Conservation (phyloP, 495 filamentous ascomycete genomes). For the Penicillium nucicola region DNA sequence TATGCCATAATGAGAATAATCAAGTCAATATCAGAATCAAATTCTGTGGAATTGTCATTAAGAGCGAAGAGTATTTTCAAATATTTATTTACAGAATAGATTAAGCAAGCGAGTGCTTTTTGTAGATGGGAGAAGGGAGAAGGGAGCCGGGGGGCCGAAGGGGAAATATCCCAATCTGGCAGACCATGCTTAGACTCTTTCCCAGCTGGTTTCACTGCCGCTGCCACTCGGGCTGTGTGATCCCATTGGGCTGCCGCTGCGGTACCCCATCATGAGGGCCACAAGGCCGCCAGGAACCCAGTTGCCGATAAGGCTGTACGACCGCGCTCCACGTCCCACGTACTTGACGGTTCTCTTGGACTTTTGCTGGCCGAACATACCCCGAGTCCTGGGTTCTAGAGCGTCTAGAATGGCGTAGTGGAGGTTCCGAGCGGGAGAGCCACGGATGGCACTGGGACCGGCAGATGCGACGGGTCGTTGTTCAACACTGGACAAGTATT, state of each 20-base stretch:
- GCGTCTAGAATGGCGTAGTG: conserved; percentile 88
- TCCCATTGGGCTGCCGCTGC: conserved; percentile 30
- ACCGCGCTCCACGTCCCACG: conserved; percentile 74
- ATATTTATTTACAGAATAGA: conserved; percentile 12
- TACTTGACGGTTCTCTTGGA: conserved; percentile 54
- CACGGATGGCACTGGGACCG: conserved; percentile 48
- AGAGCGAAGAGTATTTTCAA: conserved; percentile 22
- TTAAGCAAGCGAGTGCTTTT: conserved; percentile 4
- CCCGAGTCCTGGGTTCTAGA: conserved; percentile 47
- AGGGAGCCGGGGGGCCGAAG: not conserved
- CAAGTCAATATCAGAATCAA: conserved; percentile 6
- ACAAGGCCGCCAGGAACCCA: conserved; percentile 79
- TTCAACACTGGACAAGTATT: conserved; percentile 44
- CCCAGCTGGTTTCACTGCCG: conserved; percentile 40
- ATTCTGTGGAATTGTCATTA: conserved; percentile 4
- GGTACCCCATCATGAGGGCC: conserved; percentile 83
- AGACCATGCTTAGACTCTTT: conserved; percentile 24
- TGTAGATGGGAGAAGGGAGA: not conserved
- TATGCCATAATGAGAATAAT: conserved; percentile 2
- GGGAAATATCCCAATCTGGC: not conserved
- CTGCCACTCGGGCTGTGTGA: conserved; percentile 28
- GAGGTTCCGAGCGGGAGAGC: conserved; percentile 68
- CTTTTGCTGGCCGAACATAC: conserved; percentile 37
- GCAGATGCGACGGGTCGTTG: conserved; percentile 41
- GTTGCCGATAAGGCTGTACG: conserved; percentile 82